Evolutionary conservation across 1,284 basidiomycete genomes (phyloP), one percentile per base, ranked within the genome.

Genomic region (Coniferiporia weirii): DNA sequence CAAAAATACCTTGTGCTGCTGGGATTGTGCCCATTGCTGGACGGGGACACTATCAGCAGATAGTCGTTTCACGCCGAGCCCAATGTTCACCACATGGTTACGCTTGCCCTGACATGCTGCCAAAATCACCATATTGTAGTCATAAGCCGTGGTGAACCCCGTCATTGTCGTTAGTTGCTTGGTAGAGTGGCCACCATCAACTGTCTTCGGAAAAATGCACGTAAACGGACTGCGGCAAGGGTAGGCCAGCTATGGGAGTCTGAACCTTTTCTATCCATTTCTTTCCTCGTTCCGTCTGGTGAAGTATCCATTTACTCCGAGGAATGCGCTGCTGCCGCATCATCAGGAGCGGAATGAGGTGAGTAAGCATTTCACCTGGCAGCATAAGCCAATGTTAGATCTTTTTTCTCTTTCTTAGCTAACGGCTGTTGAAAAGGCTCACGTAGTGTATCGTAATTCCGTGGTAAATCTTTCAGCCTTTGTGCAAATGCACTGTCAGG

Each of bases 321-420:
- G 89, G 86, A 69, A 91, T 87, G 32, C 87, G 81, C 61, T 88
- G 77, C 69, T 91, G 89, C 15, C 88, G 76, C 88, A 91, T 91
- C 86, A 91, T 90, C 64, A 91, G 81, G 13, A 89, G 75, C 0
- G 89, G 88, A n/a, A 91, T 74, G 74, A 90, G 83, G 62, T 84
- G 76, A 19, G 82, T 82, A 67, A 91, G 80, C 61, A 88, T 73
- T 66, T 82, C 79, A 32, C 87, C 89, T 91, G 40, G 9, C 22
- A 46, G 32, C n/a, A 15, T 49, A 7, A 4, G 22, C 36, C 17
- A 17, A 38, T 20, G 15, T 47, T 44, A 34, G 22, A 34, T 46
- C n/a, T 40, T 15, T 40, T 15, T 40, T 9, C 15, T 12, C 9
- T 40, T 10, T 7, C 2, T 7, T 40, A 7, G 12, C 2, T 40